Evolutionary conservation across 2,329 filamentous ascomycete species (phyloP).

Genomic region (Tolypocladium ophioglossoides): DNA sequence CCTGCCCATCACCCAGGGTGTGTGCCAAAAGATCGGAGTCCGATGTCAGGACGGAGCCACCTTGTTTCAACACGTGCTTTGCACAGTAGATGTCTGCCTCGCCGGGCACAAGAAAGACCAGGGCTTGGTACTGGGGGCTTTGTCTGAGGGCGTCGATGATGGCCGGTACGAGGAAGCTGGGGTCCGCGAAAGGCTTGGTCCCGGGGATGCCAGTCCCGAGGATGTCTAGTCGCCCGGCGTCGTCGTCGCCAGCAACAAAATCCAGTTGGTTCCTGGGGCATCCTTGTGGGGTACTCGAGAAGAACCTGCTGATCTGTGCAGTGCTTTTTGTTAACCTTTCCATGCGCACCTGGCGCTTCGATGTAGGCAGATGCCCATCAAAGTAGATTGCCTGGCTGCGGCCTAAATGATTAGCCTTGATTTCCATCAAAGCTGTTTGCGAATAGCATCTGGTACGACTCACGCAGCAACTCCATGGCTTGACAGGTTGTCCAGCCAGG

Average conservation of each 20-base stretch:
- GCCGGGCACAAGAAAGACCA: conserved; percentile 57
- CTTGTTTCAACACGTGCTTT: conserved; percentile 40
- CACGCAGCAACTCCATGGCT: conserved; percentile 52
- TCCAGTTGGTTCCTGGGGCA: conserved; percentile 13
- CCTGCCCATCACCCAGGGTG: conserved; percentile 53
- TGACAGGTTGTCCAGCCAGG: conserved; percentile 53
- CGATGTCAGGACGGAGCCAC: conserved; percentile 59
- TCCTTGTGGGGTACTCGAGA: conserved; percentile 17
- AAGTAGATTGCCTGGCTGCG: conserved; percentile 59
- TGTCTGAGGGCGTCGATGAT: conserved; percentile 59
- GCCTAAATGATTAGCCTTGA: not conserved
- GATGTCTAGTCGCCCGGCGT: conserved; percentile 6
- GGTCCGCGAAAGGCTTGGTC: conserved; percentile 29
- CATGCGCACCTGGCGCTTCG: conserved; percentile 54
- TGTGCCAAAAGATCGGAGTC: conserved; percentile 81
- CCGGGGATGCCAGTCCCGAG: conserved; percentile 13
- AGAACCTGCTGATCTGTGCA: conserved; percentile 39
- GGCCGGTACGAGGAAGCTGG: conserved; percentile 68
- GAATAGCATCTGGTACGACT: conserved; percentile 4
- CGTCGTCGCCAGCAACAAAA: conserved; percentile 3
- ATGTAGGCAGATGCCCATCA: conserved; percentile 65
- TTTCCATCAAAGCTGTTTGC: not conserved
- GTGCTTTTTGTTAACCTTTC: conserved; percentile 49
- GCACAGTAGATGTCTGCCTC: conserved; percentile 83
- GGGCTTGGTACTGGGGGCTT: conserved; percentile 27